Evolutionary conservation across 2,329 filamentous ascomycete genomes (phyloP).

Genomic region (Pseudogymnoascus sp.): DNA sequence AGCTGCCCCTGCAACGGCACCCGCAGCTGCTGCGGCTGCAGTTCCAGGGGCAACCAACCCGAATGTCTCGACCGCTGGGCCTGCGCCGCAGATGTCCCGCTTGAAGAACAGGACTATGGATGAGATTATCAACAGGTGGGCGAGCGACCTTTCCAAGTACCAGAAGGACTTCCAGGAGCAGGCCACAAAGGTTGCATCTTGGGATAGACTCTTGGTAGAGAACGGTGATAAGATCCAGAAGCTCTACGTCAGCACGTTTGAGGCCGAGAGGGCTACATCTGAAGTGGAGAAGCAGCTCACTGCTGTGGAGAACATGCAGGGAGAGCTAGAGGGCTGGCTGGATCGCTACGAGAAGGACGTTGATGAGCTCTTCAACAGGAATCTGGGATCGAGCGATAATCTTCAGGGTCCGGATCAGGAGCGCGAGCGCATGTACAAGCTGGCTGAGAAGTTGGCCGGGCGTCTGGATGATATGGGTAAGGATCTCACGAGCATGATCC

Average conservation of each 20-base stretch:
- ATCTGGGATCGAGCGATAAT: slow-evolving; percentile 68
- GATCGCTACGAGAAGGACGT: slow-evolving; percentile 90
- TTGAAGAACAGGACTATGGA: slow-evolving; percentile 99
- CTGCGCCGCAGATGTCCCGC: slow-evolving; percentile 76
- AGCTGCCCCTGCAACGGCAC: slow-evolving; percentile 16
- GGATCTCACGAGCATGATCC: slow-evolving; percentile 91
- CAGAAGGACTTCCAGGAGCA: slow-evolving; percentile 94
- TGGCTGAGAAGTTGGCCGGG: slow-evolving; percentile 88
- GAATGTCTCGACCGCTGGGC: slow-evolving; percentile 71
- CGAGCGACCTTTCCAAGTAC: slow-evolving; percentile 88
- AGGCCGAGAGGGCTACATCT: slow-evolving; percentile 84
- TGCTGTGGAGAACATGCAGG: slow-evolving; percentile 85
- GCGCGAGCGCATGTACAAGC: slow-evolving; percentile 90
- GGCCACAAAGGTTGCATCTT: slow-evolving; percentile 73
- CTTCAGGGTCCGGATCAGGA: slow-evolving; percentile 89
- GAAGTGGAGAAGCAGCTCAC: slow-evolving; percentile 91
- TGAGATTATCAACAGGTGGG: slow-evolving; percentile 96
- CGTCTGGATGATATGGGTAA: slow-evolving; percentile 89
- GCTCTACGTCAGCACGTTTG: slow-evolving; percentile 83
- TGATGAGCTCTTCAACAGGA: slow-evolving; percentile 76
- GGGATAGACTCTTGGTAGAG: slow-evolving; percentile 88
- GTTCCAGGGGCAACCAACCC: slow-evolving; percentile 32
- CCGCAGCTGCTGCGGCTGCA: slow-evolving; percentile 20
- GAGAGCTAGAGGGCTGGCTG: slow-evolving; percentile 81
- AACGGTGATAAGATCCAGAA: slow-evolving; percentile 95